phyloP scores from a whole-genome alignment of 2,329 filamentous ascomycete species.

The Neopestalotiopsis rosae region DNA sequence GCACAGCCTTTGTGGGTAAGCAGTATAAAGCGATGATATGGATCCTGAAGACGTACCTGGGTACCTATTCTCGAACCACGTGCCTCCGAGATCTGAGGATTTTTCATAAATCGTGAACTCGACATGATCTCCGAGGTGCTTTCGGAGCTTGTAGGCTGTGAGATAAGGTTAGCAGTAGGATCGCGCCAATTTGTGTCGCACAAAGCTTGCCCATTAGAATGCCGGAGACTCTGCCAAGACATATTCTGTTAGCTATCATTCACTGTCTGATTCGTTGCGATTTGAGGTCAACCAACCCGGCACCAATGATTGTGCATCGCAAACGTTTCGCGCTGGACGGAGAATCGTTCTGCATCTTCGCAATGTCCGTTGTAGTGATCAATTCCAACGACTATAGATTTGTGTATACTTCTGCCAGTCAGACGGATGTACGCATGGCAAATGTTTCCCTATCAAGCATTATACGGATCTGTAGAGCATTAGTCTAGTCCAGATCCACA shows the following conservation, averaged over 20 bases:
- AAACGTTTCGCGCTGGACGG: neutral
- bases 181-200: neutral
- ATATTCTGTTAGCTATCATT: neutral
- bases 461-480: neutral
- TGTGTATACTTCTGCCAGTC: neutral
- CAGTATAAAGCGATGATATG: neutral
- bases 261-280: neutral
- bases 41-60: neutral
- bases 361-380: neutral
- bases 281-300: neutral
- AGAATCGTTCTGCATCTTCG: neutral
- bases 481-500: neutral
- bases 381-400: neutral
- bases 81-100: neutral
- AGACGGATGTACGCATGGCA: neutral
- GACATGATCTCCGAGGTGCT: neutral
- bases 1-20: neutral
- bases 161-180: neutral
- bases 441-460: neutral
- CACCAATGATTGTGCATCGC: constrained; percentile 3
- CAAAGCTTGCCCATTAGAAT: neutral
- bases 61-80: neutral
- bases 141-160: neutral
- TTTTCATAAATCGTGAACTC: neutral
- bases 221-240: neutral